Percentiles rank a stretch among this genome's conserved stretches.
Evolutionary conservation across 1,139 yeast genomes (phyloP).

Genomic region (Yamadazyma dushanensis): DNA sequence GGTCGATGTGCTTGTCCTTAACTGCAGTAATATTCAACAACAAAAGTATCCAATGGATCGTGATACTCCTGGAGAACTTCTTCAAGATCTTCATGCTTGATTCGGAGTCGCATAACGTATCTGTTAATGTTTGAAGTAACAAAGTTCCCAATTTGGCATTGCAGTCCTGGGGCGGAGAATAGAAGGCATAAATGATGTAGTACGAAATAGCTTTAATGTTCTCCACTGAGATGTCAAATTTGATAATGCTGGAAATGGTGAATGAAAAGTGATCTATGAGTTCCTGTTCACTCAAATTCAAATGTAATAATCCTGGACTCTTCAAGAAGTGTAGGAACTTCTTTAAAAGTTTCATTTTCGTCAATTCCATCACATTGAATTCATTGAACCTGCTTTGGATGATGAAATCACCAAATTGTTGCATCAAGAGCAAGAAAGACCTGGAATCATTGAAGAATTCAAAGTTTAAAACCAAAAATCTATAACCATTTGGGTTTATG

Average conservation of each 20-base stretch:
- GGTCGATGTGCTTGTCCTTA: conserved; percentile 9
- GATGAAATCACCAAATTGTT: conserved; percentile 56
- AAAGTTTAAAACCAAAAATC: conserved; percentile 33
- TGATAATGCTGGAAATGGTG: conserved; percentile 23
- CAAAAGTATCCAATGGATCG: conserved; percentile 67
- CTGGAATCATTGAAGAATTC: conserved; percentile 39
- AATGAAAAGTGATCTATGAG: conserved; percentile 7
- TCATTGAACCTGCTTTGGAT: conserved; percentile 48
- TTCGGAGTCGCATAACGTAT: conserved; percentile 30
- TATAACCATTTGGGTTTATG: conserved; percentile 29
- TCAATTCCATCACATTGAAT: conserved; percentile 52
- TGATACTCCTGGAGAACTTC: conserved; percentile 56
- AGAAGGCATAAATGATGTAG: conserved; percentile 38
- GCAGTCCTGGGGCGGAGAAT: conserved; percentile 22
- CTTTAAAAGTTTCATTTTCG: conserved; percentile 53
- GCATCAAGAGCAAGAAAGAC: conserved; percentile 49
- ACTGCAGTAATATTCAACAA: conserved; percentile 39
- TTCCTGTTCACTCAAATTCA: conserved; percentile 12
- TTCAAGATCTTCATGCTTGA: conserved; percentile 38
- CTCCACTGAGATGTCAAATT: conserved; percentile 39
- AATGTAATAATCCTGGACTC: conserved; percentile 21
- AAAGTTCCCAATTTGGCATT: conserved; percentile 31
- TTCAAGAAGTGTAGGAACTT: conserved; percentile 55
- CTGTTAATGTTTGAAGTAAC: conserved; percentile 31
- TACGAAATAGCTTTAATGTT: conserved; percentile 35